Percentiles rank a stretch among this genome's conserved stretches.
Conservation (phyloP, 2,329 filamentous ascomycete genomes). For the Dendryphion nanum region DNA sequence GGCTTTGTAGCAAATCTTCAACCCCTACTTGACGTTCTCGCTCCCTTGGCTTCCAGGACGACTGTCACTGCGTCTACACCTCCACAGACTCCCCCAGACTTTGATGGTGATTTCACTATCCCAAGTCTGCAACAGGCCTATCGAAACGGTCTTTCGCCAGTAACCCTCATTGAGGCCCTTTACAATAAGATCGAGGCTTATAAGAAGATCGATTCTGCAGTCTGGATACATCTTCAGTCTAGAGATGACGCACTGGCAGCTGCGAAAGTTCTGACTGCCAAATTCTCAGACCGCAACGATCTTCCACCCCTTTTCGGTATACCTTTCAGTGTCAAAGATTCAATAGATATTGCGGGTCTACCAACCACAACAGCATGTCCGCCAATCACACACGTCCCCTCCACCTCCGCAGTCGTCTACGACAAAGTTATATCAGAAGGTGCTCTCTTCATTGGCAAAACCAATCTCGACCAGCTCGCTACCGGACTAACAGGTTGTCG, state of each 20-base stretch:
- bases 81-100: constrained; percentile 39
- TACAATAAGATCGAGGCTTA: constrained; percentile 52
- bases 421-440: constrained; percentile 51
- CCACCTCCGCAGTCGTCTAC: constrained; percentile 52
- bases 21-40: constrained; percentile 35
- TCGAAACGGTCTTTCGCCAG: constrained; percentile 43
- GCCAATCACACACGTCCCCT: constrained; percentile 49
- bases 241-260: constrained; percentile 41
- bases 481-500: constrained; percentile 61
- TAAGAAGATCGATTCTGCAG: constrained; percentile 46
- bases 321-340: constrained; percentile 59
- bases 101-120: constrained; percentile 46
- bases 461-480: constrained; percentile 62
- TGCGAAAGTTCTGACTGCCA: constrained; percentile 41
- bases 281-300: constrained; percentile 38
- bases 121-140: constrained; percentile 46
- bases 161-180: constrained; percentile 45
- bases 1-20: constrained; percentile 49
- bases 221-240: constrained; percentile 51
- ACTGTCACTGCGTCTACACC: constrained; percentile 12
- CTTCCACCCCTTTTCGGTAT: constrained; percentile 55
- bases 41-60: constrained; percentile 11
- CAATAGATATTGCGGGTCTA: constrained; percentile 52
- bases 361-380: constrained; percentile 54
- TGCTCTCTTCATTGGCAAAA: constrained; percentile 59